Percentiles rank a stretch among this genome's conserved stretches.
Conservation (phyloP, 2,329 filamentous ascomycete genomes). For the Onygena corvina region DNA sequence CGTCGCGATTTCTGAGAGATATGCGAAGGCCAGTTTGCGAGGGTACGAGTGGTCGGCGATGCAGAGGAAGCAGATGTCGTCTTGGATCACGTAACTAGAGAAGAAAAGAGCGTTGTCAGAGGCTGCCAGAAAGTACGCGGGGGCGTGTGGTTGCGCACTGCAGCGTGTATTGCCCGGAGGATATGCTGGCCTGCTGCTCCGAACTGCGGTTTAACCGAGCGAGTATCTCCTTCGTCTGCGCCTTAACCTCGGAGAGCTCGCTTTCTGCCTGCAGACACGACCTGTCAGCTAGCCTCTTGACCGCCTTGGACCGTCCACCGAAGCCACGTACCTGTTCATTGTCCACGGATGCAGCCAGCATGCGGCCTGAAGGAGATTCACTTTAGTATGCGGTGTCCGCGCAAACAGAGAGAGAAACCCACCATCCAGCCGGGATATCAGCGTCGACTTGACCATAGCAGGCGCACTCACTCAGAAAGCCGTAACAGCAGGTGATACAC, state of each 20-base stretch:
- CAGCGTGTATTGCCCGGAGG: conserved; percentile 68
- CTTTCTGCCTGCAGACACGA: conserved; percentile 46
- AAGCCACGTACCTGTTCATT: conserved; percentile 55
- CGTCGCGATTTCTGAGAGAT: conserved; percentile 78
- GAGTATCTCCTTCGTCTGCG: conserved; percentile 79
- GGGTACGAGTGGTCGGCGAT: conserved; percentile 91
- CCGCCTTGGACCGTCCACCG: neutral
- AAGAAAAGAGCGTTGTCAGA: conserved; percentile 11
- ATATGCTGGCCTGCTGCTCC: conserved; percentile 83
- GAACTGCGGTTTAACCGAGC: conserved; percentile 79
- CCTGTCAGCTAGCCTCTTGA: neutral
- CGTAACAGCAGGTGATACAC: too few species aligned
- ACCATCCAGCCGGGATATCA: conserved; percentile 92
- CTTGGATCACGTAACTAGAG: conserved; percentile 69
- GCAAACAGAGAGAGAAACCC: conserved; percentile 19
- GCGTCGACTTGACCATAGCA: conserved; percentile 75
- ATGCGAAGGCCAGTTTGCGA: conserved; percentile 95
- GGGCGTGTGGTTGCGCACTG: too few species aligned
- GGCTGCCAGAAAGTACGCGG: too few species aligned
- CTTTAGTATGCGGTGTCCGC: conserved; percentile 3
- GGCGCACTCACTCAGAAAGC: too few species aligned
- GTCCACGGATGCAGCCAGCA: conserved; percentile 89
- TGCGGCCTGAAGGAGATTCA: conserved; percentile 53
- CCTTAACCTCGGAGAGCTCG: conserved; percentile 75
- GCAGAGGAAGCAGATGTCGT: conserved; percentile 78